phyloP scores from a whole-genome alignment of 139 green algal genomes.

The Tetradesmus lagerheimii region DNA sequence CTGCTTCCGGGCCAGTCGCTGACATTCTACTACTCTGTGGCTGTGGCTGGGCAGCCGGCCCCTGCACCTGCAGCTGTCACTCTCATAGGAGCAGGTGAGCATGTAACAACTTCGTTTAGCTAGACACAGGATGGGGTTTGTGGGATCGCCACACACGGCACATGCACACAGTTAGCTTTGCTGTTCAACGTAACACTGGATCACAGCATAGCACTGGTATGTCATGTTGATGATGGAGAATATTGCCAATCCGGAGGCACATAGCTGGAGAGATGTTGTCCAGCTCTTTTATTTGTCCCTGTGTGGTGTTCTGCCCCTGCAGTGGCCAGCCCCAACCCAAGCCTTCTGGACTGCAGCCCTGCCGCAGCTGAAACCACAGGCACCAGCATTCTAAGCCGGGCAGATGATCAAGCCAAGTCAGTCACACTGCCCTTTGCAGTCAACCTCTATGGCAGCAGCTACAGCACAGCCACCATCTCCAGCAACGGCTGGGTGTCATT shows the following conservation, averaged over 20 bases:
- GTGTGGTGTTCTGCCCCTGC: not conserved
- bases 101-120: no score
- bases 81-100: constrained; percentile 13
- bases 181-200: no score
- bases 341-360: not conserved
- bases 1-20: not conserved
- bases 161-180: no score
- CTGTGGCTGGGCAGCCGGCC: not conserved
- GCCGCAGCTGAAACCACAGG: not conserved
- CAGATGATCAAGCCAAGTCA: not conserved
- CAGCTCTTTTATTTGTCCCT: not conserved
- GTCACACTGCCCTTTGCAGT: constrained; percentile 21
- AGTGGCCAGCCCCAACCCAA: not conserved
- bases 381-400: not conserved
- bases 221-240: no score
- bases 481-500: constrained; percentile 45
- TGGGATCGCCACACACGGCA: no score
- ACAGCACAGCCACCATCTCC: constrained; percentile 33
- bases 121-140: no score
- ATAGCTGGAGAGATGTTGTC: no score
- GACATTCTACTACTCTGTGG: constrained; percentile 23
- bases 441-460: not conserved
- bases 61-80: not conserved
- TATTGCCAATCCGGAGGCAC: no score
- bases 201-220: no score